Percentiles rank a stretch among this genome's conserved stretches.
Evolutionary conservation across 352 stramenopile species (phyloP).

Genomic region (Phytopythium delawarense): DNA sequence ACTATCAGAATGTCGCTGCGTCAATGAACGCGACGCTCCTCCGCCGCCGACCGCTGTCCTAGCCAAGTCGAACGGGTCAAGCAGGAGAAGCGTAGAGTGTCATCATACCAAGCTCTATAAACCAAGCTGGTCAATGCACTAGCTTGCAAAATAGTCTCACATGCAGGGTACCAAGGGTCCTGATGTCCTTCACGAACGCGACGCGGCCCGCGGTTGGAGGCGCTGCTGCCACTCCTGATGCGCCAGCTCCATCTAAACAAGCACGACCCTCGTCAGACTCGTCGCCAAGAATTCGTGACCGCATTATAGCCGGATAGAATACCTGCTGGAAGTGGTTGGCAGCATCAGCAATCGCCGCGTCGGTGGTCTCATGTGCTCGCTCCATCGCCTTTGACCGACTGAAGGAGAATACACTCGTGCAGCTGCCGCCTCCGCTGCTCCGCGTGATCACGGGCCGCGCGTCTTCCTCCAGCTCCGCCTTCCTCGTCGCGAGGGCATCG

Average conservation of each 20-base stretch:
- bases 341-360: slow-evolving; percentile 42
- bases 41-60: slow-evolving; percentile 4
- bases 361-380: slow-evolving; percentile 28
- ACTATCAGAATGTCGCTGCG: slow-evolving; percentile 6
- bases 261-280: slow-evolving; percentile 7
- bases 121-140: neutral
- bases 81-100: neutral
- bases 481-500: slow-evolving; percentile 37
- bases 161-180: neutral
- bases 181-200: neutral
- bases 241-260: slow-evolving; percentile 45
- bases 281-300: slow-evolving; percentile 6
- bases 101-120: slow-evolving; percentile 5
- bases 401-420: slow-evolving; percentile 15
- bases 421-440: slow-evolving; percentile 15
- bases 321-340: slow-evolving; percentile 57
- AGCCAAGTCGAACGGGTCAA: neutral
- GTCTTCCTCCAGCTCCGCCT: slow-evolving; percentile 29
- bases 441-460: slow-evolving; percentile 17
- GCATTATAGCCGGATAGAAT: slow-evolving; percentile 3
- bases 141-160: neutral
- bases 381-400: slow-evolving; percentile 19
- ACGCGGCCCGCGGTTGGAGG: slow-evolving; percentile 22
- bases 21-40: slow-evolving; percentile 5
- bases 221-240: slow-evolving; percentile 53